Evolutionary conservation across 495 filamentous ascomycete genomes (phyloP).

Genomic region (Aspergillus indologenus): DNA sequence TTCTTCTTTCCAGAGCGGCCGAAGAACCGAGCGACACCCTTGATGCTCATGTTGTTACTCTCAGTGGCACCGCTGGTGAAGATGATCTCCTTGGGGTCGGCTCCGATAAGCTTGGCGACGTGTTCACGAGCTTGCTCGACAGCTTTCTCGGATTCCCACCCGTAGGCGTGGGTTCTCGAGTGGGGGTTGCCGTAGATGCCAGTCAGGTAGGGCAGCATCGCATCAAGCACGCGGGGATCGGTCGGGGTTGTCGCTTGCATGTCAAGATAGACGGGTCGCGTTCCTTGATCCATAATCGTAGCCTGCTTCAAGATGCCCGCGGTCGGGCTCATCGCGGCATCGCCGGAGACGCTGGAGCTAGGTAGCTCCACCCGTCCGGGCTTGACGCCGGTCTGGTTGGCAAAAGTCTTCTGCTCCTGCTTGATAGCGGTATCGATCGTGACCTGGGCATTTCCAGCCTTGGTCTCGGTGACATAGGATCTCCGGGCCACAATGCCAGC

Average conservation of each 20-base stretch:
- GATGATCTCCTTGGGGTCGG: conserved; percentile 95
- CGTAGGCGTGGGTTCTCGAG: conserved; percentile 95
- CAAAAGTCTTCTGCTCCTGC: conserved; percentile 76
- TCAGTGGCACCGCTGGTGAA: conserved; percentile 98
- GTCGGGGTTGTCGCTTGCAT: conserved; percentile 98
- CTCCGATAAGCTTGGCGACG: conserved; percentile 83
- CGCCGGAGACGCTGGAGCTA: conserved; percentile 55
- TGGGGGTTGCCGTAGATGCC: conserved; percentile 96
- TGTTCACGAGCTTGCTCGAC: conserved; percentile 81
- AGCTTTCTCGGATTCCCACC: conserved; percentile 96
- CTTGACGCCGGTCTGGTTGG: conserved; percentile 64
- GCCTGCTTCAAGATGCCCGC: conserved; percentile 90
- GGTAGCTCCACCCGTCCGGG: conserved; percentile 54
- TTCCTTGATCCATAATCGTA: conserved; percentile 88
- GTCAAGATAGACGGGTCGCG: conserved; percentile 93
- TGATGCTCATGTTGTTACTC: conserved; percentile 99
- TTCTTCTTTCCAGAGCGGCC: conserved; percentile 91
- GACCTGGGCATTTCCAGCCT: conserved; percentile 75
- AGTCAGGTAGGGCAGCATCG: conserved; percentile 93
- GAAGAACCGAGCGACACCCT: conserved; percentile 95
- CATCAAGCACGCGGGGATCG: conserved; percentile 90
- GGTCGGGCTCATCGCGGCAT: conserved; percentile 73
- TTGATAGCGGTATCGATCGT: conserved; percentile 77
- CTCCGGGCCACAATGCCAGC: conserved; percentile 38
- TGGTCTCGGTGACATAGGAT: conserved; percentile 81